Percentiles rank a stretch among this genome's conserved stretches.
These are phyloP conservation scores for Noccaea caerulescens DNA, from an alignment of 345 rosid genomes.

Conservation along the genomic window DNA sequence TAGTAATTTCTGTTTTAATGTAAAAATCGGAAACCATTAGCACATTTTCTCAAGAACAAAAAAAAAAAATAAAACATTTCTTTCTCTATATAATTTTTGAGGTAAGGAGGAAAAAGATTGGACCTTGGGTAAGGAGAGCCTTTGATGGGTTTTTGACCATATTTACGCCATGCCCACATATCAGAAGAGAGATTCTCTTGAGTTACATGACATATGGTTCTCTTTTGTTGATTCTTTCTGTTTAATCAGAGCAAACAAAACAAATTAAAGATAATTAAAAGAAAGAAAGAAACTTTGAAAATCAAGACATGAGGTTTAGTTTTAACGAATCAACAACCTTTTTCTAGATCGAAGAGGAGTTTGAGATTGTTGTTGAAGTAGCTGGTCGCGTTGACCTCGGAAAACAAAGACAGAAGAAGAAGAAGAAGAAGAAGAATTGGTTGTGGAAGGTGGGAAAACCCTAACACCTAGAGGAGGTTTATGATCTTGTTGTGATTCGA, in stretches of 20 bases:
- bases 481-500: slow-evolving; percentile 38
- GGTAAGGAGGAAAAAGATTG: neutral
- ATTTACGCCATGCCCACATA: slow-evolving; percentile 97
- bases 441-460: slow-evolving; percentile 32
- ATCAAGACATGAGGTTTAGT: neutral
- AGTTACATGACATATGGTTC: slow-evolving; percentile 65
- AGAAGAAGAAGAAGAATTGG: slow-evolving; percentile 33
- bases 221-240: slow-evolving; percentile 77
- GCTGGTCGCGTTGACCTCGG: slow-evolving; percentile 41
- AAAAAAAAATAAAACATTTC: neutral
- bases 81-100: neutral
- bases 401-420: slow-evolving; percentile 44
- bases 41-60: slow-evolving; percentile 1
- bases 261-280: slow-evolving; percentile 8
- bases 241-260: neutral
- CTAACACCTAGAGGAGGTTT: slow-evolving; percentile 36
- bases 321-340: slow-evolving; percentile 42
- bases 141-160: slow-evolving; percentile 96
- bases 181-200: slow-evolving; percentile 78
- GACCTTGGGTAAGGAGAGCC: slow-evolving; percentile 93
- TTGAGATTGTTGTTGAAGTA: slow-evolving; percentile 44
- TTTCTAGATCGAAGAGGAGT: slow-evolving; percentile 60
- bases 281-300: neutral
- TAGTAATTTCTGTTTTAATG: slow-evolving; percentile 70
- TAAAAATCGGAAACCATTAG: slow-evolving; percentile 1